Percentiles rank a stretch among this genome's conserved stretches.
Evolutionary conservation across 176 grass and related monocot genomes (phyloP).

Genomic region (Puya raimondii): DNA sequence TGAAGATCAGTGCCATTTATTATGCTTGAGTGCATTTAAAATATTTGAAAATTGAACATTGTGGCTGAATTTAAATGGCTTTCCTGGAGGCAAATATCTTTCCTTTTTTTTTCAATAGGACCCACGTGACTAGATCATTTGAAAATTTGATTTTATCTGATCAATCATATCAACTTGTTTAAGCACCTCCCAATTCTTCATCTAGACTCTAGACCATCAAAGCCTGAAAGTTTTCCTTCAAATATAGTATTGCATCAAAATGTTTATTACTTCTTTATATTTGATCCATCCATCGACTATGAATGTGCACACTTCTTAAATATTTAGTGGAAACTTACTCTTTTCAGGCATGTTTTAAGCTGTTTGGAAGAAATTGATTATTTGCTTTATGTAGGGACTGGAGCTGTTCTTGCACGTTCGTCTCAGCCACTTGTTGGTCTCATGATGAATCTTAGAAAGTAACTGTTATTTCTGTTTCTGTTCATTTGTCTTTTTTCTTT

Average conservation of each 20-base stretch:
- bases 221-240: background rate
- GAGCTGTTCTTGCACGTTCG: constrained; percentile 96
- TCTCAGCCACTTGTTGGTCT: constrained; percentile 94
- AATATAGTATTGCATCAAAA: background rate
- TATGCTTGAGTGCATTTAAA: background rate
- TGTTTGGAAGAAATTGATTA: background rate
- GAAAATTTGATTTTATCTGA: background rate
- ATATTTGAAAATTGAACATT: background rate
- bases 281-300: background rate
- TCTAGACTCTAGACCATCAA: background rate
- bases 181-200: background rate
- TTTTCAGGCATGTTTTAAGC: background rate
- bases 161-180: too few relatives aligned
- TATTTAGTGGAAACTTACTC: background rate
- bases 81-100: too few relatives aligned
- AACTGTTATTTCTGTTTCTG: constrained; percentile 30
- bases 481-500: background rate
- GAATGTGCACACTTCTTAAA: background rate
- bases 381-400: constrained; percentile 34
- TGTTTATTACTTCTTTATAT: background rate
- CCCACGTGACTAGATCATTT: background rate
- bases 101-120: background rate
- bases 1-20: background rate
- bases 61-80: background rate
- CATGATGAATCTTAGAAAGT: constrained; percentile 95